Evolutionary conservation across 2,329 filamentous ascomycete genomes (phyloP).

Genomic region (Phyllachora maydis): DNA sequence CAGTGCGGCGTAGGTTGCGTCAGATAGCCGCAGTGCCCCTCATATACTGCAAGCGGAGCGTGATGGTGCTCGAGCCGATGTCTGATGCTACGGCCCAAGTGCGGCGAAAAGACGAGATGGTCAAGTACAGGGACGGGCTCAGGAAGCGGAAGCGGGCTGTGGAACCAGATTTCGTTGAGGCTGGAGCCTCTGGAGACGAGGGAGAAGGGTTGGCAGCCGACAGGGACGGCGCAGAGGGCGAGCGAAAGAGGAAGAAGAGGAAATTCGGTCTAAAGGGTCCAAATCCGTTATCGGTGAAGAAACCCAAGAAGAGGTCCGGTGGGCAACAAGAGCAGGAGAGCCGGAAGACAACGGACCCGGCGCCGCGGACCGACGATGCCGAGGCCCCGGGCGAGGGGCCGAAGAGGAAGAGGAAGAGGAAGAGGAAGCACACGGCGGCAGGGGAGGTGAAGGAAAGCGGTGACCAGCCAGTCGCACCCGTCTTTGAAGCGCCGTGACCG

Average conservation of each 20-base stretch:
- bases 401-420: conserved; percentile 9
- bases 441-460: conserved; percentile 2
- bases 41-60: conserved; percentile 58
- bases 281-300: conserved; percentile 14
- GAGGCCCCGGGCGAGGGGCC: conserved; percentile 9
- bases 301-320: conserved; percentile 12
- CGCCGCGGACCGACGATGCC: too few species aligned
- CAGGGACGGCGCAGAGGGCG: conserved; percentile 9
- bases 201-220: too few species aligned
- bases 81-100: conserved; percentile 41
- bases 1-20: conserved; percentile 24
- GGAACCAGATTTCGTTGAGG: too few species aligned
- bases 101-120: conserved; percentile 46
- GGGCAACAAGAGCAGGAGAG: conserved; percentile 4
- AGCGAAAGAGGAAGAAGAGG: conserved; percentile 13
- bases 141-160: conserved; percentile 21
- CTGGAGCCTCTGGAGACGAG: conserved; percentile 15
- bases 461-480: too few species aligned
- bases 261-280: conserved; percentile 11
- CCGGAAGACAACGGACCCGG: conserved; percentile 6
- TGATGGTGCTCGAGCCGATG: conserved; percentile 57
- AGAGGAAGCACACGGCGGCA: conserved; percentile 6
- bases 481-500: too few species aligned
- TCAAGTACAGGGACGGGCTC: conserved; percentile 42
- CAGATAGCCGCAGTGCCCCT: conserved; percentile 52